Base-by-base conservation (phyloP, 106 monocot species). In the Ottelia alismoides region DNA sequence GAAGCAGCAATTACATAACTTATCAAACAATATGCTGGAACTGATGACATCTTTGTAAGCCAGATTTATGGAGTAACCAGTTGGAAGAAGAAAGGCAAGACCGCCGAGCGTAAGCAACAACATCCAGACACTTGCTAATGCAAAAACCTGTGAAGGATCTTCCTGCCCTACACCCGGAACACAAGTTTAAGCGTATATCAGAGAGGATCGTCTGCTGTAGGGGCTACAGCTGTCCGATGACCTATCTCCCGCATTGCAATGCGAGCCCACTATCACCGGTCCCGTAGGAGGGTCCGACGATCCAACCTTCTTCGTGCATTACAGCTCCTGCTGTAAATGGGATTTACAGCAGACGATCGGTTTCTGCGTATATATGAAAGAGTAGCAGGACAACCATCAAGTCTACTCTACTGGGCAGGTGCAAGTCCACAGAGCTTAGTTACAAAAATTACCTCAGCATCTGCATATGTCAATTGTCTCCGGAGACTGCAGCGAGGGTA, bases 401-500 rank as follows among this genome's bases (percentile, higher is more conserved):
- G n/a, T n/a, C n/a, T n/a, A n/a, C n/a, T n/a, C n/a, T n/a, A n/a
- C n/a, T n/a, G n/a, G n/a, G n/a, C n/a, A n/a, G n/a, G n/a, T n/a
- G n/a, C 53, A 27, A 18, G 16, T 54, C 1, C 11, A 30, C 35
- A 24, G 23, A 53, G 27, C 27, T 22, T 26, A 27, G 11, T 25
- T 32, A 67, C 50, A 45, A 51, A 53, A 62, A 19, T 61, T 78
- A 96, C 94, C 88, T 89, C 88, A 28, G 94, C 88, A 76, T 96
- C 94, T 45, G 94, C 84, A 76, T 88, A 96, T 23, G 88, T 85
- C 5, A 72, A 81, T 43, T 85, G 94, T 25, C 69, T 70, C 69
- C 61, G 85, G 45, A 96, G 69, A 52, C 94, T 96, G 49, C 94
- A 96, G 0, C 94, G 88, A 45, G 94, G 94, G 77, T 96, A 96